A percentile compares a stretch with the other conserved stretches of the same genome.
Evolutionary conservation across 768 basidiomycete species (phyloP).

Genomic region (Suillus cothurnatus): DNA sequence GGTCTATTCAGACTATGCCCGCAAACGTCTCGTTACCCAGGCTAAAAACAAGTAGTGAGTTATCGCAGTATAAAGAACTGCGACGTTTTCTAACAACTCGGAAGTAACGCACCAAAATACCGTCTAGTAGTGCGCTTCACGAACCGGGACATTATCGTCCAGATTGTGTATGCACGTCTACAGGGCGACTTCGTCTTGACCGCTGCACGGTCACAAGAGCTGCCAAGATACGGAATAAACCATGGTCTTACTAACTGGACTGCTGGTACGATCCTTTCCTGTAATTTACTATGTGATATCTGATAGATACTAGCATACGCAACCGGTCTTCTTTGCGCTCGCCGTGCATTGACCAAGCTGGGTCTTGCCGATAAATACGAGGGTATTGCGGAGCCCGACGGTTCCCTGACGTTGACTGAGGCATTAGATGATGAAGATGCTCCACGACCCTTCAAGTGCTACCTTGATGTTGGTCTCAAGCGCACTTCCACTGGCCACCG

Average conservation of each 20-base stretch:
- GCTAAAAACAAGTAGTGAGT: constrained; percentile 99
- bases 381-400: constrained; percentile 91
- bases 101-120: constrained; percentile 94
- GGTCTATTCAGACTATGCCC: constrained; percentile 81
- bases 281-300: not conserved
- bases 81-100: constrained; percentile 12
- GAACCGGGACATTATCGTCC: constrained; percentile 94
- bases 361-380: constrained; percentile 98
- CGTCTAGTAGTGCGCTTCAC: constrained; percentile 99
- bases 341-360: constrained; percentile 92
- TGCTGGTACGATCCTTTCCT: constrained; percentile 60
- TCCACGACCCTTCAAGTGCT: constrained; percentile 98
- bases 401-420: constrained; percentile 82
- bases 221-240: constrained; percentile 94
- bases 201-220: constrained; percentile 87
- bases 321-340: constrained; percentile 92
- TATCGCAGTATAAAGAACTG: not conserved
- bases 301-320: constrained; percentile 73
- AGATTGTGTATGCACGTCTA: constrained; percentile 95
- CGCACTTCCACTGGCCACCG: constrained; percentile 97
- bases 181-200: constrained; percentile 95
- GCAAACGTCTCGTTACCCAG: constrained; percentile 95
- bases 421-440: constrained; percentile 88
- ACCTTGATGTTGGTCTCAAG: constrained; percentile 97
- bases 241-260: constrained; percentile 99